Percentiles rank a stretch among this genome's conserved stretches.
Evolutionary conservation across 2,329 filamentous ascomycete species (phyloP).

Genomic region (Huntiella omanensis): DNA sequence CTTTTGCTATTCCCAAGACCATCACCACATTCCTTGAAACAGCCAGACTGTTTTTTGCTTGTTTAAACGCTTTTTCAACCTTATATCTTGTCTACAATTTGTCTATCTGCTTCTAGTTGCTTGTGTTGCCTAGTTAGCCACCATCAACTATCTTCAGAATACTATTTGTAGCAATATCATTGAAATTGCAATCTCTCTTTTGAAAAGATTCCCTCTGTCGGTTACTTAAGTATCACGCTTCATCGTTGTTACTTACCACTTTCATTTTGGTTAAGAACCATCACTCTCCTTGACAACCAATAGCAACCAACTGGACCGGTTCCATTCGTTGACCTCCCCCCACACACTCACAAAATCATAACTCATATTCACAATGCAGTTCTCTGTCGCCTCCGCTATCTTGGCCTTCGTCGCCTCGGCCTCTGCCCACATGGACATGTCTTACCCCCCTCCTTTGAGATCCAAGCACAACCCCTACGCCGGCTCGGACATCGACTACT

Average conservation of each 20-base stretch:
- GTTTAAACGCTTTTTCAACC: too few relatives aligned
- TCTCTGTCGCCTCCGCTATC: slow-evolving; percentile 21
- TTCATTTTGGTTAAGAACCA: not conserved
- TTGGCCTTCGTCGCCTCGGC: slow-evolving; percentile 25
- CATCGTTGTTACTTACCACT: not conserved
- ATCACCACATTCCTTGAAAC: slow-evolving; percentile 6
- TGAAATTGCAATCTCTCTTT: not conserved
- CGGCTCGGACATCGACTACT: slow-evolving; percentile 41
- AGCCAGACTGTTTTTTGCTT: slow-evolving; percentile 7
- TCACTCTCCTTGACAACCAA: slow-evolving; percentile 1
- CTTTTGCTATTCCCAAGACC: slow-evolving; percentile 4
- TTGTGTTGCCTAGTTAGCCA: slow-evolving; percentile 1
- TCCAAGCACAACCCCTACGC: slow-evolving; percentile 33
- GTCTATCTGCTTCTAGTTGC: not conserved
- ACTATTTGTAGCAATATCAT: not conserved
- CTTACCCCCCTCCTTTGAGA: slow-evolving; percentile 30
- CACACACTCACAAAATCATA: not conserved
- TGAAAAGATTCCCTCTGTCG: not conserved
- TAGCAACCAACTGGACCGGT: slow-evolving; percentile 1
- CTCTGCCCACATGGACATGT: slow-evolving; percentile 39
- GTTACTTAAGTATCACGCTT: too few relatives aligned
- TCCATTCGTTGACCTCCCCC: slow-evolving; percentile 1
- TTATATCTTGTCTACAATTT: not conserved
- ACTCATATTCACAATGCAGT: slow-evolving; percentile 23
- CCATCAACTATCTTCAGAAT: not conserved